Percentiles rank a stretch among this genome's conserved stretches.
Conservation (phyloP, 2,329 filamentous ascomycete species). For the Penicillium sp. region DNA sequence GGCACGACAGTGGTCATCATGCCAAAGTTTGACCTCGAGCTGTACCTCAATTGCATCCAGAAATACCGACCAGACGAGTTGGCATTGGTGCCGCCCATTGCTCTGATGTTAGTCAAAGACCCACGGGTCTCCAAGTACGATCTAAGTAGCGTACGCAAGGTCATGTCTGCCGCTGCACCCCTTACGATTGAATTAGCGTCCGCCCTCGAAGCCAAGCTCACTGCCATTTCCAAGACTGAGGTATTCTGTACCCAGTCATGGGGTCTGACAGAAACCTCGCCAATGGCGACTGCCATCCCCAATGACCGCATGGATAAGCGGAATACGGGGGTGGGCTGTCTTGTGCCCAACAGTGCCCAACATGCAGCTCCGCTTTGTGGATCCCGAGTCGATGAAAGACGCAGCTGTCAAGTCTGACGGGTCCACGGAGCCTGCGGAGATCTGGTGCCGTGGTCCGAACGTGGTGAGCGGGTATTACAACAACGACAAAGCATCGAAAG, state of each 20-base stretch:
- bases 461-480: conserved; percentile 21
- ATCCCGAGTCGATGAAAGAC: conserved; percentile 19
- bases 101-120: conserved; percentile 23
- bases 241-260: conserved; percentile 21
- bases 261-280: conserved; percentile 22
- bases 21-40: conserved; percentile 19
- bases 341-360: conserved; percentile 18
- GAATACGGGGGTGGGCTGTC: conserved; percentile 14
- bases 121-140: conserved; percentile 18
- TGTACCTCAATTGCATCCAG: conserved; percentile 15
- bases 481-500: conserved; percentile 17
- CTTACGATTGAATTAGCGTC: conserved; percentile 16
- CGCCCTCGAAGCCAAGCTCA: conserved; percentile 18
- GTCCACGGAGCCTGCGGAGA: conserved; percentile 16
- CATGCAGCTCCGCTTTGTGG: conserved; percentile 24
- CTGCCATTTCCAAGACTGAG: conserved; percentile 8
- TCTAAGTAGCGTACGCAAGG: conserved; percentile 16
- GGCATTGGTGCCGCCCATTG: conserved; percentile 18
- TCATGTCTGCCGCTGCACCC: conserved; percentile 21
- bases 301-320: conserved; percentile 22
- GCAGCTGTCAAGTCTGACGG: conserved; percentile 11
- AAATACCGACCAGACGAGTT: conserved; percentile 21
- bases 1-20: conserved; percentile 18
- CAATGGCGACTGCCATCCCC: conserved; percentile 16
- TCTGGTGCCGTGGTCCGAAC: conserved; percentile 23